Evolutionary conservation across 2,329 filamentous ascomycete genomes (phyloP).

Genomic region (Claviceps maximensis): DNA sequence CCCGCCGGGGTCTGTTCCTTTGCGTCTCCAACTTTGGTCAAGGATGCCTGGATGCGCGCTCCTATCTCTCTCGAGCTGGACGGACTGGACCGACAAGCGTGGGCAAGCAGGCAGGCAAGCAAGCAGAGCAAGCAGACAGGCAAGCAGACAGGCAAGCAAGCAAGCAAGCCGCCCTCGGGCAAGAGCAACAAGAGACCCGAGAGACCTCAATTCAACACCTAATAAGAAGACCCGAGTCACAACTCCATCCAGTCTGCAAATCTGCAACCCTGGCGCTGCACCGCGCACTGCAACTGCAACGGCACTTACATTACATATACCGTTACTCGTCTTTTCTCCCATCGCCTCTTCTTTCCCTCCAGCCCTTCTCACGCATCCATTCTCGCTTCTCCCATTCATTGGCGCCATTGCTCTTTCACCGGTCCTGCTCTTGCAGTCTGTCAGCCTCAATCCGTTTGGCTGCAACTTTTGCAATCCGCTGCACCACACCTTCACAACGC

Average conservation of each 20-base stretch:
- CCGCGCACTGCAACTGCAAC: neutral
- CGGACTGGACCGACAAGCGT: neutral
- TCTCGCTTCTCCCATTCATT: constrained; percentile 24
- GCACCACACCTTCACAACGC: neutral
- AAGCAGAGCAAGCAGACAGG: neutral
- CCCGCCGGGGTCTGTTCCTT: neutral
- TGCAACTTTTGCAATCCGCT: neutral
- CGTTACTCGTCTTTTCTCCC: constrained; percentile 6
- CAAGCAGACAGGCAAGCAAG: neutral
- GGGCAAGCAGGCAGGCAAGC: neutral
- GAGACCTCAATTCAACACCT: no score
- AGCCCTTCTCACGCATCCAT: constrained; percentile 3
- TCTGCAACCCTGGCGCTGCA: neutral
- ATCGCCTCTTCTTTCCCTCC: neutral
- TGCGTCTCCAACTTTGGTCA: neutral
- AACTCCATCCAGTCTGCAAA: neutral
- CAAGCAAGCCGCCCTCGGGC: neutral
- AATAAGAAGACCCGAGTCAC: neutral
- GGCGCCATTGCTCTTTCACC: constrained; percentile 38
- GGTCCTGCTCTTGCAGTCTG: constrained; percentile 4
- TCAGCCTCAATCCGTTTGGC: neutral
- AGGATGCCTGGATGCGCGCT: neutral
- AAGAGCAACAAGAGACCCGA: neutral
- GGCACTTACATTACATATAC: constrained; percentile 2
- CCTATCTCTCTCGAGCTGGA: neutral